Base-by-base conservation (phyloP, 768 basidiomycete genomes). In the Calocera cornea region DNA sequence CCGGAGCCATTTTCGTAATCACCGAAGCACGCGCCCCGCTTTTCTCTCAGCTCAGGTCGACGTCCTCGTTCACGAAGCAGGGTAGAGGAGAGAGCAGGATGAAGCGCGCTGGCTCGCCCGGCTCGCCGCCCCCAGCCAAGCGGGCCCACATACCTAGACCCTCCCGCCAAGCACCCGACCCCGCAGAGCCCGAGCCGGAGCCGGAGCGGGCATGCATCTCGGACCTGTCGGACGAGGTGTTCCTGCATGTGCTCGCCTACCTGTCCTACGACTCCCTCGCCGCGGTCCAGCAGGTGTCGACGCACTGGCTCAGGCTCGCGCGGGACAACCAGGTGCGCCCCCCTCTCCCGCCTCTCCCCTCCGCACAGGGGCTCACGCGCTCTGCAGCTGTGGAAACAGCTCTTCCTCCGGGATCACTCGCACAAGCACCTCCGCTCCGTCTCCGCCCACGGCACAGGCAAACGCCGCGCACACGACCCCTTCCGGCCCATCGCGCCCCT, bases 301-400 rank as follows among this genome's bases (percentile, higher is more conserved):
- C 49, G 2, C 41, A 65, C 0, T 72, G 71, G 69, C 33, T 67
- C 7, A 65, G 71, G 0, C 67, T 72, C 19, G 22, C 71, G 5
- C 68, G 69, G 1, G 71, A 72, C 29, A 66, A 68, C 11, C 65
- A 69, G 17, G 70, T 71, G 27, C 63, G 70, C 34, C 17, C 40
- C 31, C 1, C 2, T 27, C 24, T 33, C 38, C 1, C 2, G 29
- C 27, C 54, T 5, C 31, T 5, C 54, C 49, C 22, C 54, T 29
- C 7, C 14, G 8, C 5, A 27, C 31, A 8, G 31, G 8, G 10
- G 31, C 24, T 27, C 2, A 60, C 14, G 27, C 54, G 24, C 7
- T 29, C 5, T 60, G 54, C 5, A 60, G 54, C 19, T 60, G 31
- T 60, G 54, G 54, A 60, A 60, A 60, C 16, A 12, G 11, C 54